These are phyloP conservation scores for Diospyros lotus DNA, from an alignment of 148 eudicot genomes.

Conservation along the genomic window DNA sequence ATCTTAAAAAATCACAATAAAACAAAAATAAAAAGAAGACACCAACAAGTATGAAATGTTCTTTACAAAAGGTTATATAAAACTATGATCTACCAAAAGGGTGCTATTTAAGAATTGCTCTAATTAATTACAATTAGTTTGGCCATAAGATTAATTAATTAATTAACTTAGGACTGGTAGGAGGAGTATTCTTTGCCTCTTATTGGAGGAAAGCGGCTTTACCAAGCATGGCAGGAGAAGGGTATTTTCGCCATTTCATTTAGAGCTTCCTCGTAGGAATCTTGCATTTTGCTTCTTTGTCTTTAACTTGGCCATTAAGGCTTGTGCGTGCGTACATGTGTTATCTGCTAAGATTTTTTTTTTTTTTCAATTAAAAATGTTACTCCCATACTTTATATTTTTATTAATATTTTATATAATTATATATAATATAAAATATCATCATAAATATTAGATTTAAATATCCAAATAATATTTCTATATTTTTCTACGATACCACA, in stretches of 20 bases:
- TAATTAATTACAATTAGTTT: not conserved
- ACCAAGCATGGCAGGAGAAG: not conserved
- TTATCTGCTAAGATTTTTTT: not conserved
- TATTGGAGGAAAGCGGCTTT: constrained; percentile 6
- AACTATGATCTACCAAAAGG: not conserved
- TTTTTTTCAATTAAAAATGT: not conserved
- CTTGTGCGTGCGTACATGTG: constrained; percentile 2
- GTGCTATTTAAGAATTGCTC: not conserved
- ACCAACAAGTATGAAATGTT: constrained; percentile 13
- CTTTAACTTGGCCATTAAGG: constrained; percentile 32
- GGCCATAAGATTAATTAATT: not conserved
- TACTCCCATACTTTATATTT: too few species aligned
- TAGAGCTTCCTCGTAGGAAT: not conserved
- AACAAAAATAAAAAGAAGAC: constrained; percentile 16
- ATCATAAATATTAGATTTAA: too few species aligned
- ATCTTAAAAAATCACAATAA: not conserved
- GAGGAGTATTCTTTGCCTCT: constrained; percentile 22
- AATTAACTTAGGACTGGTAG: not conserved
- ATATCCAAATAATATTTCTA: too few species aligned
- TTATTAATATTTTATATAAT: too few species aligned
- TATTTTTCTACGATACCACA: too few species aligned
- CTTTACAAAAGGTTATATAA: constrained; percentile 14
- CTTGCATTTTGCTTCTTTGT: constrained; percentile 5
- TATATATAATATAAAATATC: too few species aligned
- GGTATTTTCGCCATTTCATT: constrained; percentile 18